Evolutionary conservation across 2,329 filamentous ascomycete genomes (phyloP), one percentile per base, ranked within the genome.

Genomic region (Fusarium tuaranense): DNA sequence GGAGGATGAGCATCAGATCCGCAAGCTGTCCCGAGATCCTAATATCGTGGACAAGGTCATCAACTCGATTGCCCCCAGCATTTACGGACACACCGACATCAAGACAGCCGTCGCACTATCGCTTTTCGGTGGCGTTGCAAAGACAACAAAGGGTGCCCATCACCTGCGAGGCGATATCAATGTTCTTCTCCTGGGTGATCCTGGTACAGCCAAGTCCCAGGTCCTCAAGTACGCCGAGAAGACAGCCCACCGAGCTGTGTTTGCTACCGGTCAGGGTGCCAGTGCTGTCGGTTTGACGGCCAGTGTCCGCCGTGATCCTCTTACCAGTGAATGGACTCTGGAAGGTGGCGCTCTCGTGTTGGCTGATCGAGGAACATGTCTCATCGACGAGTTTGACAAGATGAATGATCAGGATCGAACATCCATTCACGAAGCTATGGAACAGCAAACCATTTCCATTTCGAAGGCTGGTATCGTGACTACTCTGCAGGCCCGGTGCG

Each of bases 391-490:
- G 84, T 99, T 99, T 79, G 97, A 99, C 89, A 99, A 99, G 88
- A 99, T 99, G 97, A 98, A 98, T 82, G 97, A 99, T 82, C 95
- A 98, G 81, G 97, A 99, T 83, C 92, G 97, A 75, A 98, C 97
- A 1, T 98, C 95, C 9, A 99, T 99, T 78, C 97, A 99, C 89
- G 97, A 99, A 87, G 97, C 97, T 70, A 99, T 99, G 97, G 97
- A 99, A 84, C 97, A 99, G 84, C 97, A 99, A 85, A 99, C 97
- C 2, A 99, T 99, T 77, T 98, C 96, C 71, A 99, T 99, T 80
- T 98, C 95, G 74, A 99, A 99, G 83, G 97, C 97, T 1, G 97
- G 97, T 84, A 99, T 99, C 71, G 97, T 99, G 51, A 99, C 97
- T 1, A 98, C 97, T 0, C 88, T 99, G 1, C 96, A 99, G 83